Base-by-base conservation (phyloP, 2,329 filamentous ascomycete species). In the Xylaria multiplex region DNA sequence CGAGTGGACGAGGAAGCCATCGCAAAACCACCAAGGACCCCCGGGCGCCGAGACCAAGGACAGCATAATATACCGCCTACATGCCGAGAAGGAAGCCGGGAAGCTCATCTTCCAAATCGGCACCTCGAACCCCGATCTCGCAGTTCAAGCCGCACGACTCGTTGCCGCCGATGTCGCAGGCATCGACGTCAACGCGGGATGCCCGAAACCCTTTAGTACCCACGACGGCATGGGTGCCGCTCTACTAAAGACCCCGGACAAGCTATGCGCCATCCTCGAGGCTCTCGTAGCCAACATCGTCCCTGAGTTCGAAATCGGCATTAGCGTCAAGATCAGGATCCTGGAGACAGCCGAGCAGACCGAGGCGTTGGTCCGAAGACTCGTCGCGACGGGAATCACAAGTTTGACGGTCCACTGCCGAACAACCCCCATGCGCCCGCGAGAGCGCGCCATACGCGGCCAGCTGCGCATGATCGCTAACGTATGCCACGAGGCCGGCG, bases 171-270 rank as follows among this genome's bases (percentile, higher is more conserved):
- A 98, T 79, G 96, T 99, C 2, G 90, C 90, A 0, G 96, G 96
- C 66, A 97, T 99, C 72, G 96, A 98, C 78, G 91, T 99, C 68
- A 99, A 99, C 78, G 93, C 96, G 0, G 96, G 96, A n/a, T 99
- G 96, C 77, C 96, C 96, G 0, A 99, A 99, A 79, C 92, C 95
- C 0, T 99, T 99, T 80, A 97, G 92, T 75, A 97, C 95, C 2
- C 87, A 87, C 69, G 93, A 93, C 66, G 96, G 96, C 55, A 99
- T 99, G 96, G 96, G 96, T 55, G 96, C 96, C 0, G 95, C 94
- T 1, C 85, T 99, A 22, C 86, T 99, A 16, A 88, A 88, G 72
- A 95, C 91, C 0, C 95, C 96, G 0, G 94, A 98, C 70, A 89
- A 87, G 74, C 86, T 99, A 0, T 91, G 90, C 72, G 86, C 90